Evolutionary conservation across 768 basidiomycete species (phyloP), one percentile per base, ranked within the genome.

Genomic region (Lentinus brumalis): DNA sequence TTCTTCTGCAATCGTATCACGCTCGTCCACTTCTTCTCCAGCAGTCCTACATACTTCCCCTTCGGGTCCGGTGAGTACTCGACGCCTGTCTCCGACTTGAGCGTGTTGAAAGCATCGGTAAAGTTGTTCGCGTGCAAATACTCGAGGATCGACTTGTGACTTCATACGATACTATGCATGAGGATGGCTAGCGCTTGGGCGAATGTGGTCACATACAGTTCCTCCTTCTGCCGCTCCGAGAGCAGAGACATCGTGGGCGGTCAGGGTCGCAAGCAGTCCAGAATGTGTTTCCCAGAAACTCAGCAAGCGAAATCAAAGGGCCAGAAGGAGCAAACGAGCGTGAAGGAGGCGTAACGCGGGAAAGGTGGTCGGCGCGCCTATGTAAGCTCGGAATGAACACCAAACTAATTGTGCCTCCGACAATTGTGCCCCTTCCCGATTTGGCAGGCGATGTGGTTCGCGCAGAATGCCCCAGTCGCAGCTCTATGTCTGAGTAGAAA

Each of bases 1-100:
- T 96, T 96, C 82, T 96, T 93, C 79, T 98, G 96, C 72, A 98
- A 75, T 66, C 96, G 84, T 60, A 98, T 96, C 38, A 97, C 94
- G 70, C 90, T 92, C 51, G 93, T 96, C 96, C 96, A 98, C 75
- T 98, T 98, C 87, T 96, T 96, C 79, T 94, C 96, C 61, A 98
- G 77, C 58, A 98, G 77, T 1, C 94, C 95, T 1, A 87, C 86
- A 69, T 87, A 89, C 73, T 92, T 90, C 53, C 92, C 86, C 71
- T 91, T 94, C 26, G 92, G 86, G 78, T 96, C 94, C 15, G 91
- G 91, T 4, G 82, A 80, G 72, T 89, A 91, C 61, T 87, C 85
- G 30, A 82, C 70, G 57, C 81, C 79, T 35, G 81, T 74, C 60
- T 86, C 83, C 44, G 77, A 71, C 70, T 83, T 85, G 62, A 85